Evolutionary conservation across 371 early-diverging fungal species (phyloP), one percentile per base, ranked within the genome.

Genomic region (Paraphysoderma sedebokerense): DNA sequence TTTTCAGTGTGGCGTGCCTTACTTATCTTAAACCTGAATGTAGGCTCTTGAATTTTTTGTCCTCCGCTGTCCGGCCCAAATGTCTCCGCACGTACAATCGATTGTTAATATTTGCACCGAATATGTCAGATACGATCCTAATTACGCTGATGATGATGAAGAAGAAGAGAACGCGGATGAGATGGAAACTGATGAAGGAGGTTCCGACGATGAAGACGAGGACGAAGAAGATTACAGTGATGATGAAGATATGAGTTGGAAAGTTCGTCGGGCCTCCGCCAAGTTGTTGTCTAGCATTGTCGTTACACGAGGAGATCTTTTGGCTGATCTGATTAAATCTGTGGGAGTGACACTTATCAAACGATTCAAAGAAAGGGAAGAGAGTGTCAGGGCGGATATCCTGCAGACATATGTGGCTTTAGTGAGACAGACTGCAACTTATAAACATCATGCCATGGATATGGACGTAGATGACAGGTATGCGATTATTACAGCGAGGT

Each of bases 351-450:
- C 68, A 13, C 67, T 95, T 7, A 82, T 88, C 35, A 56, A 46
- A 27, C 66, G 88, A 34, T 90, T 95, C 58, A 81, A 75, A 47
- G 95, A 92, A 61, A 74, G 91, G 13, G 90, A 91, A 52, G 92
- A 95, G 50, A 76, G 78, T 49, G 95, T 95, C 15, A 79, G 90
- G 15, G 62, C 79, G 7, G 92, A 92, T 54, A 66, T 91, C 11
- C 57, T 93, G 7, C 66, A 67, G 27, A 82, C 91, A 0, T 85
- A 84, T 44, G 76, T 77, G 37, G 65, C 70, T 0, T 60, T 90
- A 24, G 59, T 87, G 23, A 67, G 77, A 8, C 84, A 83, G 52
- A 83, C 83, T 6, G 76, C 65, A 32, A 67, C n/a, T n/a, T n/a
- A n/a, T n/a, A n/a, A n/a, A n/a, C n/a, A n/a, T n/a, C n/a, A n/a